Evolutionary conservation across 2,329 filamentous ascomycete genomes (phyloP), one percentile per base, ranked within the genome.

Genomic region (Trichophyton simii): DNA sequence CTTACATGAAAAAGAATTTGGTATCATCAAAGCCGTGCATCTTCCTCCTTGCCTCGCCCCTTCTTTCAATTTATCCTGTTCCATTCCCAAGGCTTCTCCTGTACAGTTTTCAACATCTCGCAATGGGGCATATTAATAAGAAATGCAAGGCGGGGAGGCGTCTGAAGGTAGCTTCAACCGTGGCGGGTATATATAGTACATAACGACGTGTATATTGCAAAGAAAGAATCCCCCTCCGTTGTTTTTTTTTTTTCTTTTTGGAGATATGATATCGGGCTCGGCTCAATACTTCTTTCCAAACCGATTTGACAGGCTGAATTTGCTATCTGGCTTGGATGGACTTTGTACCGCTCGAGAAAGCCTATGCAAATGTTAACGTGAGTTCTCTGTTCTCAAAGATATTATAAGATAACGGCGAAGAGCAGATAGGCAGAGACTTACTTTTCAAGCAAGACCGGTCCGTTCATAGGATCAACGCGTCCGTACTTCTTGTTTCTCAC

Each of bases 401-500:
- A 48, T 9, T 28, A 5, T 28, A 28, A 28, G 28, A 28, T 28
- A 28, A 28, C 28, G 28, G 8, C 28, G 57, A 5, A 11, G 18
- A 59, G 44, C 3, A 13, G 22, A 15, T 18, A n/a, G 20, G 36
- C 20, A 20, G 42, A 31, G 3, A 11, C 80, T 66, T 81, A 89
- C 88, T 99, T 99, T 77, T 97, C 92, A n/a, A 99, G 75, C 64
- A 99, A 72, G 46, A 89, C 79, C 0, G 91, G 90, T 0, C 92
- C 94, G 71, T 95, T 95, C 72, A 95, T 80, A 59, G 89, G 88
- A 75, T 97, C 90, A 38, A 99, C 95, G 60, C 90, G 86, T 15
- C 91, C 88, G 71, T 96, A 99, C 72, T 96, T 95, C 77, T 88
- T 91, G 75, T 96, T 96, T 59, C 91, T 80, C 13, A 87, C 88